Conservation (phyloP, 257 asterid genomes). For the Nicotiana noctiflora region DNA sequence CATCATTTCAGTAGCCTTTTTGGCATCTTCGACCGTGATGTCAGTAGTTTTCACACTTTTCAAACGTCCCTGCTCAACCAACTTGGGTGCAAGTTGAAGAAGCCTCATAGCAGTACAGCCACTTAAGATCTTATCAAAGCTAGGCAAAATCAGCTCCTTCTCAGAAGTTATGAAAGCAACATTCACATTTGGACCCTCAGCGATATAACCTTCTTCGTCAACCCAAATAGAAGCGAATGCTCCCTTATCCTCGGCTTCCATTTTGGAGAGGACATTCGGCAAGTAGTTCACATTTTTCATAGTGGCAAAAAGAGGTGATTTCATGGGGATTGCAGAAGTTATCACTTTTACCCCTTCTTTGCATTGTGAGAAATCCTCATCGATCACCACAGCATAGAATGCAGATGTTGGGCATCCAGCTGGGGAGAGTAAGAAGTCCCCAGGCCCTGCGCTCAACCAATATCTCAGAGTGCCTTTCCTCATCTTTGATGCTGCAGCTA, state of each 20-base stretch:
- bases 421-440: slow-evolving; percentile 77
- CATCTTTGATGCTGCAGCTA: slow-evolving; percentile 58
- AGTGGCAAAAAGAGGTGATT: slow-evolving; percentile 68
- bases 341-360: slow-evolving; percentile 69
- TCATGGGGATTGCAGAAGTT: slow-evolving; percentile 73
- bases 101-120: slow-evolving; percentile 92
- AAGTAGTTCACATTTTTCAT: slow-evolving; percentile 89
- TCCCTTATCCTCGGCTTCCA: slow-evolving; percentile 89
- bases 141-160: slow-evolving; percentile 62
- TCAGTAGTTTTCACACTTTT: slow-evolving; percentile 38
- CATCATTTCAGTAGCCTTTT: slow-evolving; percentile 71
- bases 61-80: slow-evolving; percentile 57
- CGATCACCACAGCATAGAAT: slow-evolving; percentile 75
- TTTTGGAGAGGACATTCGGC: slow-evolving; percentile 65
- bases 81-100: slow-evolving; percentile 58
- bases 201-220: slow-evolving; percentile 64
- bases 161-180: slow-evolving; percentile 64
- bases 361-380: slow-evolving; percentile 52
- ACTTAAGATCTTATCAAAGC: slow-evolving; percentile 57
- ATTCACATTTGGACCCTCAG: slow-evolving; percentile 92
- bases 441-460: slow-evolving; percentile 88
- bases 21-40: slow-evolving; percentile 50
- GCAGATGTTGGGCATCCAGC: slow-evolving; percentile 60
- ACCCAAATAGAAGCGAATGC: slow-evolving; percentile 72
- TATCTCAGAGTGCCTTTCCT: slow-evolving; percentile 63